A percentile compares a stretch with the other conserved stretches of the same genome.
Conservation (phyloP, 176 grass and related monocot species). For the Avena eriantha region DNA sequence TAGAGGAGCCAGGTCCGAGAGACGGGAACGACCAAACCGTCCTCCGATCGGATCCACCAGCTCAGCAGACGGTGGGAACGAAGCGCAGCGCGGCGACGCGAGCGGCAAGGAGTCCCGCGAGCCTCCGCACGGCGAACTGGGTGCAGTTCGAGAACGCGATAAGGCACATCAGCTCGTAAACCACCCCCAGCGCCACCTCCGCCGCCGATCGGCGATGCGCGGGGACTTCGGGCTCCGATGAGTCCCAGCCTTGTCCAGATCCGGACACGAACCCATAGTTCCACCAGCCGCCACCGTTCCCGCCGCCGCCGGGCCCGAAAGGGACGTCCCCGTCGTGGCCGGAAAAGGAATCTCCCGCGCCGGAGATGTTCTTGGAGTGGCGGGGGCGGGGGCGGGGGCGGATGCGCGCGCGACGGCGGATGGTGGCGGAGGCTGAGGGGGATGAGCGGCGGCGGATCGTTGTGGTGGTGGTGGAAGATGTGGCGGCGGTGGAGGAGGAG, state of each 20-base stretch:
- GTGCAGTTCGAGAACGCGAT: conserved; percentile 70
- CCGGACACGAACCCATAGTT: conserved; percentile 18
- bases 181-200: conserved; percentile 23
- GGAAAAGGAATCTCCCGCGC: conserved; percentile 44
- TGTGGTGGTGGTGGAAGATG: conserved; percentile 7
- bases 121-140: conserved; percentile 60
- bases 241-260: conserved; percentile 20
- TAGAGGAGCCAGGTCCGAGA: neutral
- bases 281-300: conserved; percentile 30
- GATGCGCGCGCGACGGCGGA: conserved; percentile 54
- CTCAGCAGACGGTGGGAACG: conserved; percentile 55
- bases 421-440: conserved; percentile 20
- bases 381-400: conserved; percentile 49
- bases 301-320: conserved; percentile 26
- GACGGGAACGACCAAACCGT: conserved; percentile 7
- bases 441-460: conserved; percentile 20
- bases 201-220: neutral
- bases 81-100: conserved; percentile 49
- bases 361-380: conserved; percentile 44
- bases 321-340: conserved; percentile 47
- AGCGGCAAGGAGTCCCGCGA: conserved; percentile 44
- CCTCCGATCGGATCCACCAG: neutral
- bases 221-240: conserved; percentile 5
- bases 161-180: conserved; percentile 69
- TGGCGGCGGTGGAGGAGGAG: neutral